Evolutionary conservation across 1,284 basidiomycete genomes (phyloP).

Genomic region (Anthracocystis setariae): DNA sequence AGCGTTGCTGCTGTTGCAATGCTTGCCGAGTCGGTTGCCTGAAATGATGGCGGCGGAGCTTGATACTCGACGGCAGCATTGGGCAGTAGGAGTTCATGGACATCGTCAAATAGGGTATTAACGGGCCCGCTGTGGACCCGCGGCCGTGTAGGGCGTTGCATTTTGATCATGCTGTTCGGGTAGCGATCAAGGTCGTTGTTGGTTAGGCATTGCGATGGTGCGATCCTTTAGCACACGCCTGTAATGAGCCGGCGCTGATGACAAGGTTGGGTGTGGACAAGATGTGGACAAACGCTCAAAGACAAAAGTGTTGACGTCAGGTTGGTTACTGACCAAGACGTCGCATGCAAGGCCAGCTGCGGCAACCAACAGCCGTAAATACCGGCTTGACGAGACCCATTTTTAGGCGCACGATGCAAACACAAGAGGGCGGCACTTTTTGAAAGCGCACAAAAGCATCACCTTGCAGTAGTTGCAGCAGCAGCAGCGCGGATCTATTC

Average conservation of each 20-base stretch:
- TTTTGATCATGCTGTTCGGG: conserved; percentile 21
- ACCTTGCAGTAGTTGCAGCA: conserved; percentile 32
- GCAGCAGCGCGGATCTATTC: not conserved
- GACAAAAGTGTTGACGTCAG: too few relatives aligned
- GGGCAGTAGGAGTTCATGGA: conserved; percentile 17
- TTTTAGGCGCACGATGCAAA: conserved; percentile 6
- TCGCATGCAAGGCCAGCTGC: not conserved
- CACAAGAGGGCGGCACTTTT: not conserved
- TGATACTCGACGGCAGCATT: conserved; percentile 5
- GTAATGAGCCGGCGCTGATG: too few relatives aligned
- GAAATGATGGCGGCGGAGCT: conserved; percentile 20
- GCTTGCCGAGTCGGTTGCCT: conserved; percentile 14
- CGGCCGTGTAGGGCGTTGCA: conserved; percentile 21
- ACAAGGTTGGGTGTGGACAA: too few relatives aligned
- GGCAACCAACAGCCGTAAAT: not conserved
- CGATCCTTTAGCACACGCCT: too few relatives aligned
- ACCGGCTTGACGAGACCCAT: not conserved
- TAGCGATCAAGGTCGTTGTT: not conserved
- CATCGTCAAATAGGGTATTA: conserved; percentile 37
- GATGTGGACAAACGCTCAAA: too few relatives aligned
- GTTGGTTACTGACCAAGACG: too few relatives aligned
- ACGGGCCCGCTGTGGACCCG: conserved; percentile 24
- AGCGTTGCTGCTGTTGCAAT: conserved; percentile 28
- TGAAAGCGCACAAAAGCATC: conserved; percentile 21
- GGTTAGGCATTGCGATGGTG: too few relatives aligned